Evolutionary conservation across 805 yeast species (phyloP).

Genomic region (Candida easanensis): DNA sequence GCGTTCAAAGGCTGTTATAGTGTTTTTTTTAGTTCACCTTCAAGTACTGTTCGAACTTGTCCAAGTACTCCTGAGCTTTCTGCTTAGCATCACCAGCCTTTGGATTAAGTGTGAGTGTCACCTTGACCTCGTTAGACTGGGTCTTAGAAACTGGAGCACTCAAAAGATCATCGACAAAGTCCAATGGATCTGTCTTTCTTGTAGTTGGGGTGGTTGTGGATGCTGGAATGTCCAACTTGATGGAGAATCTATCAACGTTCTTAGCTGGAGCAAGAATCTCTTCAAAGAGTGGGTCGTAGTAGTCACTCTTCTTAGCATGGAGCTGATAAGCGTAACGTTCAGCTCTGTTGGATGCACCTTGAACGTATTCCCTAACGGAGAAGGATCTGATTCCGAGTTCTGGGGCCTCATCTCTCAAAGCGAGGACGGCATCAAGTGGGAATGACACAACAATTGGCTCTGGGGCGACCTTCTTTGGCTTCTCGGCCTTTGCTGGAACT

Average conservation of each 20-base stretch:
- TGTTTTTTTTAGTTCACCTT: constrained; percentile 5
- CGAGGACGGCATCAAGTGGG: constrained; percentile 28
- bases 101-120: constrained; percentile 33
- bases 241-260: constrained; percentile 42
- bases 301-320: constrained; percentile 40
- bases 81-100: constrained; percentile 43
- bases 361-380: constrained; percentile 31
- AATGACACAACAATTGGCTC: constrained; percentile 35
- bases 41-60: constrained; percentile 20
- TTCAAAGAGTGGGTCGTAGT: constrained; percentile 60
- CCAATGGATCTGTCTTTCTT: constrained; percentile 19
- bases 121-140: constrained; percentile 30
- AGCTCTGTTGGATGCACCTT: constrained; percentile 46
- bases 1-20: no score
- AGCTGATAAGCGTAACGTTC: constrained; percentile 40
- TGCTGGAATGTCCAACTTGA: constrained; percentile 30
- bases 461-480: constrained; percentile 27
- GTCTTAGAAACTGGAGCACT: constrained; percentile 20
- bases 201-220: constrained; percentile 13
- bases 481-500: constrained; percentile 16
- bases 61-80: constrained; percentile 36
- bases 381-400: constrained; percentile 21
- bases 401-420: constrained; percentile 29
- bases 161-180: constrained; percentile 28
- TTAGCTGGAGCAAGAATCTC: constrained; percentile 47